Percentiles rank a stretch among this genome's conserved stretches.
Conservation (phyloP, 2,329 filamentous ascomycete species). For the Trichoderma koningiopsis region DNA sequence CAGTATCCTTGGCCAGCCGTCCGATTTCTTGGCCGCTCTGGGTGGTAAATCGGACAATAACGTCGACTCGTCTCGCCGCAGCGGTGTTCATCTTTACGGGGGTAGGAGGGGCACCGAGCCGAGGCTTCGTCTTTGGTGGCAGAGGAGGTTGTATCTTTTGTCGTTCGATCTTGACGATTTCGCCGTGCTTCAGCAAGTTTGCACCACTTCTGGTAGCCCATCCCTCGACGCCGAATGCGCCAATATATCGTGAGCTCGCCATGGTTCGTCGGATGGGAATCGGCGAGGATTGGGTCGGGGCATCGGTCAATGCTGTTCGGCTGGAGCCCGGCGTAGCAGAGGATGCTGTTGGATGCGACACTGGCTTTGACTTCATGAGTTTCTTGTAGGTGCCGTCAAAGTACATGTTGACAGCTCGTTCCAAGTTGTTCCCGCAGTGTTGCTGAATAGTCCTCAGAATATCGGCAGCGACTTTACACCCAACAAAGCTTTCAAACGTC, state of each 20-base stretch:
- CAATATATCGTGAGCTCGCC: conserved; percentile 69
- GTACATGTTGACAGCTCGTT: conserved; percentile 69
- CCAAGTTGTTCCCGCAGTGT: conserved; percentile 59
- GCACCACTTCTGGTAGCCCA: conserved; percentile 88
- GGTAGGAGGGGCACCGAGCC: conserved; percentile 41
- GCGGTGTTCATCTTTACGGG: conserved; percentile 47
- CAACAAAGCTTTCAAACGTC: conserved; percentile 62
- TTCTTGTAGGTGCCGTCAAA: conserved; percentile 69
- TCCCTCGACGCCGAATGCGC: conserved; percentile 85
- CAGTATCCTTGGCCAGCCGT: conserved; percentile 80
- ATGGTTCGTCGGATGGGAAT: conserved; percentile 33
- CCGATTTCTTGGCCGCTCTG: conserved; percentile 78
- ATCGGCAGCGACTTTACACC: conserved; percentile 55
- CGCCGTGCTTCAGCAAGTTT: conserved; percentile 76
- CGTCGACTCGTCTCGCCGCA: conserved; percentile 72
- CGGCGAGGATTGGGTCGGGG: conserved; percentile 23
- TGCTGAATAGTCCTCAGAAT: conserved; percentile 54
- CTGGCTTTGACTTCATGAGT: conserved; percentile 39
- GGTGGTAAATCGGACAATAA: conserved; percentile 90
- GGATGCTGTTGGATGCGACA: conserved; percentile 21
- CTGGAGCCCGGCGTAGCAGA: conserved; percentile 19
- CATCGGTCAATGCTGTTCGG: conserved; percentile 20
- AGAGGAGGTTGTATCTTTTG: conserved; percentile 69
- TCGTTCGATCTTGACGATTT: conserved; percentile 83
- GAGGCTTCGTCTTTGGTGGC: conserved; percentile 48